Conservation (phyloP, 208 protist genomes). For the Naegleria lovaniensis region DNA sequence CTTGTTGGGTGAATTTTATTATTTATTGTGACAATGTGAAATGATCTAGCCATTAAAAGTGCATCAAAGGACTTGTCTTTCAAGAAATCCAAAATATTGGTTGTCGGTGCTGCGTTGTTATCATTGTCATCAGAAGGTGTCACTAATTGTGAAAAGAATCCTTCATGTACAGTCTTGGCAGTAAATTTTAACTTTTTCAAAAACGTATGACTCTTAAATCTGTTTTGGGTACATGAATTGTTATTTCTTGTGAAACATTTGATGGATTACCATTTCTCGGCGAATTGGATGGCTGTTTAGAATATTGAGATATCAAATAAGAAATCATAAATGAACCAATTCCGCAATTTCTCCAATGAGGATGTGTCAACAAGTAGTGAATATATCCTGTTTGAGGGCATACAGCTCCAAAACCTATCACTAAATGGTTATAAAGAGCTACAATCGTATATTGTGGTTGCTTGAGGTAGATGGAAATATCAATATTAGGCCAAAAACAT, state of each 20-base stretch:
- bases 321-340: not conserved
- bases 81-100: not conserved
- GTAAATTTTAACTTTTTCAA: not conserved
- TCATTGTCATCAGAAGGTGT: not conserved
- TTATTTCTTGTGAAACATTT: not conserved
- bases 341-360: not conserved
- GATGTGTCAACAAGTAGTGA: not conserved
- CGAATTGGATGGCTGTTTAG: too few relatives aligned
- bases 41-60: not conserved
- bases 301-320: too few relatives aligned
- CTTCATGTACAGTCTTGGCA: not conserved
- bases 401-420: not conserved
- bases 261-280: not conserved
- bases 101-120: not conserved
- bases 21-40: not conserved
- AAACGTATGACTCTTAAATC: not conserved
- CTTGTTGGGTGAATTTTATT: not conserved
- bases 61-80: not conserved
- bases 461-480: not conserved
- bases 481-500: not conserved
- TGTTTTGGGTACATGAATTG: not conserved
- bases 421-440: not conserved
- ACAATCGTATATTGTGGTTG: not conserved
- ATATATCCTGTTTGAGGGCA: not conserved
- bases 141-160: not conserved